Evolutionary conservation across 768 basidiomycete genomes (phyloP), one percentile per base, ranked within the genome.

Genomic region (Candolleomyces eurysporus): DNA sequence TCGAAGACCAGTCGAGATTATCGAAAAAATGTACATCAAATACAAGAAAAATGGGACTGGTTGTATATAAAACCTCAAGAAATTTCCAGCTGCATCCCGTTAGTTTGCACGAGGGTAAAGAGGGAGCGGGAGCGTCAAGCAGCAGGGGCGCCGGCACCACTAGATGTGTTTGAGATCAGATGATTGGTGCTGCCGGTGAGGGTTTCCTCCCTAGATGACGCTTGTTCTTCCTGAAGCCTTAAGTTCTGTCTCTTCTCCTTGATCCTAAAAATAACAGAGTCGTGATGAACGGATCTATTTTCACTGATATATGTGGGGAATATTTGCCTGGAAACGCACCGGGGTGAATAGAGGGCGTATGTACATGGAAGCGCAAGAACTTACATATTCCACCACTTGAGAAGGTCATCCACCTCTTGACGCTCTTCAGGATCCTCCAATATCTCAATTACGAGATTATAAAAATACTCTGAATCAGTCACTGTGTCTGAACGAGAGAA

Each of bases 381-480:
- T 16, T 54, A 69, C 66, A 59, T 52, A 54, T 68, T 67, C 66
- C 68, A 69, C 64, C 63, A 69, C 36, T 17, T 39, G 13, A 68
- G 26, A 2, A 68, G 57, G 2, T 46, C 58, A 4, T 51, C 36
- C 1, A 68, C 64, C 46, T 68, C 65, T 2, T 57, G 57, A 22
- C 31, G 13, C 52, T 70, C 68, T 10, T 69, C 69, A 14, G 48
- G 42, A 55, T 69, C 67, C 5, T 64, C 61, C 26, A 65, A 43
- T 5, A 70, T 57, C 6, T 67, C 64, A 11, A 67, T 40, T 4
- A 70, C 40, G 7, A 42, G 57, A 40, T 30, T 57, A 40, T 70
- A 70, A 54, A 68, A 71, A 10, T 43, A 48, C 39, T 66, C 66
- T 14, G 65, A 69, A 39, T 70, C 66, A 0, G 69, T 68, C 1